These are phyloP conservation scores for Wallacemonas sp. DNA, from an alignment of 208 protist genomes.

Conservation along the genomic window DNA sequence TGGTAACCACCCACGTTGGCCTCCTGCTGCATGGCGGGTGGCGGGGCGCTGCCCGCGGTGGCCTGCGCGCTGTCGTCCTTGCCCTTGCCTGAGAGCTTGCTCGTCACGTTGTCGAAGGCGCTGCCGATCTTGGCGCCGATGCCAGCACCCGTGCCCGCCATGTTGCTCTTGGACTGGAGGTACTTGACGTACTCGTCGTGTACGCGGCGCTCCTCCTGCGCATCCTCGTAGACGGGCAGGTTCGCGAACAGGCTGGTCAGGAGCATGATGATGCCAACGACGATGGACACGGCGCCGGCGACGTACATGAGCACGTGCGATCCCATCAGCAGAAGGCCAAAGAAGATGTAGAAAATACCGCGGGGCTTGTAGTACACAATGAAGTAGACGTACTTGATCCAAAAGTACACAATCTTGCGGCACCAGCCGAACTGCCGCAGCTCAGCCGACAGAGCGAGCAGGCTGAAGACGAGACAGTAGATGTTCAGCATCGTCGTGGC, in stretches of 20 bases:
- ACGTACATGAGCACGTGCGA: constrained; percentile 35
- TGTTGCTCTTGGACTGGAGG: constrained; percentile 18
- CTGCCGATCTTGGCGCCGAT: constrained; percentile 14
- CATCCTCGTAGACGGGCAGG: constrained; percentile 62
- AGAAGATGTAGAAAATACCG: constrained; percentile 74
- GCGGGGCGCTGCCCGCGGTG: background rate
- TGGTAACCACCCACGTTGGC: constrained; percentile 9
- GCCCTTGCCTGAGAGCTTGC: background rate
- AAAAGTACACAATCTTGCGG: constrained; percentile 50
- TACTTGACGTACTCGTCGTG: constrained; percentile 34
- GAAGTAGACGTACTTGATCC: constrained; percentile 81
- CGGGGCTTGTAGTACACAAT: constrained; percentile 64
- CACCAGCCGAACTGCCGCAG: constrained; percentile 58
- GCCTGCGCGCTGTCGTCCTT: background rate
- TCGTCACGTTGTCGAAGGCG: constrained; percentile 13
- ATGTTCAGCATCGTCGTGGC: constrained; percentile 39
- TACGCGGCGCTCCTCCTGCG: constrained; percentile 29
- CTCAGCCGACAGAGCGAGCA: constrained; percentile 72
- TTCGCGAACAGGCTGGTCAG: constrained; percentile 43
- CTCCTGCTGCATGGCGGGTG: background rate
- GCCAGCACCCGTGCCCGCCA: constrained; percentile 4
- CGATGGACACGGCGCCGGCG: constrained; percentile 38
- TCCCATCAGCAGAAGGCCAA: constrained; percentile 66
- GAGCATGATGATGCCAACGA: constrained; percentile 62
- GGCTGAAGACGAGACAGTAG: constrained; percentile 65